These are phyloP conservation scores for Globisporangium spinosum DNA, from an alignment of 352 stramenopile species.

Conservation along the genomic window DNA sequence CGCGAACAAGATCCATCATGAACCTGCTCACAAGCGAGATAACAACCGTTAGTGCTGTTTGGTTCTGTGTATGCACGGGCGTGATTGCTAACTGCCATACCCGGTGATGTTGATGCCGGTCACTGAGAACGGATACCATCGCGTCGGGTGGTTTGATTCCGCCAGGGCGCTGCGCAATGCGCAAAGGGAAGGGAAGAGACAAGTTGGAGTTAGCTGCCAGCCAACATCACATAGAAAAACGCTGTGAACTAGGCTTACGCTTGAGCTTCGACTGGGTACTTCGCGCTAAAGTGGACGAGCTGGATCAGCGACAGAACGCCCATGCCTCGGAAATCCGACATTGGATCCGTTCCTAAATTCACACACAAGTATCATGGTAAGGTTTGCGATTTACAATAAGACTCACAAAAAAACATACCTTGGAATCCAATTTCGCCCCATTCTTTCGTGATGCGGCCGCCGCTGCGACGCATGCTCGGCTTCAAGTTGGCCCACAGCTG, in stretches of 20 bases:
- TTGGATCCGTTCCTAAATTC: constrained; percentile 63
- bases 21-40: constrained; percentile 34
- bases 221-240: neutral
- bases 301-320: constrained; percentile 73
- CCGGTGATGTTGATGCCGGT: constrained; percentile 86
- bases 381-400: neutral
- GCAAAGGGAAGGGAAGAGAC: neutral
- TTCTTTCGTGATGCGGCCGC: constrained; percentile 82
- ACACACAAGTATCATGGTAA: neutral
- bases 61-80: neutral
- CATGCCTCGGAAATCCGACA: constrained; percentile 86
- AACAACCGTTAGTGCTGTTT: neutral
- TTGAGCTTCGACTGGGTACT: constrained; percentile 74
- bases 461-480: constrained; percentile 64
- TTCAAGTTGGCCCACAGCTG: constrained; percentile 79
- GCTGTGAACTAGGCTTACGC: constrained; percentile 24
- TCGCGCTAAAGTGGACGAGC: constrained; percentile 69
- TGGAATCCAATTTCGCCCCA: constrained; percentile 88
- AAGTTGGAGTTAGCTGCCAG: neutral
- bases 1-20: constrained; percentile 65
- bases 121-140: constrained; percentile 85
- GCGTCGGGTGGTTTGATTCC: constrained; percentile 81
- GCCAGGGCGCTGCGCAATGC: constrained; percentile 47
- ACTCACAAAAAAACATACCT: constrained; percentile 29
- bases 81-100: constrained; percentile 18